Conservation (phyloP, 352 stramenopile genomes). For the Phytophthora tentaculata region DNA sequence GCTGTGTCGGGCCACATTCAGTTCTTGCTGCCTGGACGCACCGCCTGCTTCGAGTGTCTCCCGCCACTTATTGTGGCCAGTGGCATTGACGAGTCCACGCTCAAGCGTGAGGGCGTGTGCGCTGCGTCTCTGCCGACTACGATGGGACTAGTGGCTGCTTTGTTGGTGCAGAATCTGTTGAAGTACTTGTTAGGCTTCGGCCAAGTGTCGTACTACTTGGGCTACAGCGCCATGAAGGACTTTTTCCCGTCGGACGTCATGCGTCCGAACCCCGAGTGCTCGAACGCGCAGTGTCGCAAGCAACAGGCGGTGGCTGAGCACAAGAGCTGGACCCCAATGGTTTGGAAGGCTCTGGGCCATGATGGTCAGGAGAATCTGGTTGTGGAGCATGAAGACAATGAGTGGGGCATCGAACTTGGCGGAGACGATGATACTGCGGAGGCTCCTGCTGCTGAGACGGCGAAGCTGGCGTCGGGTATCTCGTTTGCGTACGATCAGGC, state of each 20-base stretch:
- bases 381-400: constrained; percentile 80
- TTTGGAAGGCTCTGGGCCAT: constrained; percentile 66
- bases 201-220: constrained; percentile 88
- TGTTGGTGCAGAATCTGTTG: constrained; percentile 90
- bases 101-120: constrained; percentile 90
- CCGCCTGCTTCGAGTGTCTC: constrained; percentile 90
- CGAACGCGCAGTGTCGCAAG: constrained; percentile 73
- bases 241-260: constrained; percentile 88
- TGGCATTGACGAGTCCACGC: constrained; percentile 86
- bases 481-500: constrained; percentile 70
- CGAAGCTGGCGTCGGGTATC: constrained; percentile 52
- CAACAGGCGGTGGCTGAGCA: constrained; percentile 64
- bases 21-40: constrained; percentile 82
- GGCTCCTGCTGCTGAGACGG: constrained; percentile 11
- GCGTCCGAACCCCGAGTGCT: constrained; percentile 86
- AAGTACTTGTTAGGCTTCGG: constrained; percentile 89
- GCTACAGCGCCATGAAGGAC: constrained; percentile 89
- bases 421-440: constrained; percentile 23
- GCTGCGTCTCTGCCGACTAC: constrained; percentile 90
- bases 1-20: constrained; percentile 92
- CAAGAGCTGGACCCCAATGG: constrained; percentile 69
- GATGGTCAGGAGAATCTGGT: constrained; percentile 51
- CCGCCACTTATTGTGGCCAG: constrained; percentile 87
- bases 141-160: constrained; percentile 87
- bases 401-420: constrained; percentile 88